A percentile compares a stretch with the other conserved stretches of the same genome.
These are phyloP conservation scores for Xerocomellus intermedius DNA, from an alignment of 768 basidiomycete genomes.

Conservation along the genomic window DNA sequence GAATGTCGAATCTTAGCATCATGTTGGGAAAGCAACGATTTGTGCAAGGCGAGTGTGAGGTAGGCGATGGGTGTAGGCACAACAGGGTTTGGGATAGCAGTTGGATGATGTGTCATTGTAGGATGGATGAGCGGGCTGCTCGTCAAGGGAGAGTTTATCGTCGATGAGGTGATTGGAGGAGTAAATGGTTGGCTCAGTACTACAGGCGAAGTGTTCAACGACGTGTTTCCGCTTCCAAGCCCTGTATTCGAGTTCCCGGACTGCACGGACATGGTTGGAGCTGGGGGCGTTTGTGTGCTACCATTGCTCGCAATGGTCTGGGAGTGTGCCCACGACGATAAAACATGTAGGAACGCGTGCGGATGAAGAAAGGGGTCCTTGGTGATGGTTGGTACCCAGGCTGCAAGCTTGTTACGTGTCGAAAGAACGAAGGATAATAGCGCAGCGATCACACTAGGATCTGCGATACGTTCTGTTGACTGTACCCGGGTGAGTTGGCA, in stretches of 20 bases:
- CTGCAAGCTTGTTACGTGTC: constrained; percentile 66
- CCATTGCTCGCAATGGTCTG: constrained; percentile 15
- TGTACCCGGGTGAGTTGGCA: constrained; percentile 25
- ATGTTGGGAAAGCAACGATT: constrained; percentile 26
- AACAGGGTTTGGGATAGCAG: constrained; percentile 14
- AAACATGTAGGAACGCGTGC: constrained; percentile 49
- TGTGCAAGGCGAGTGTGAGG: constrained; percentile 28
- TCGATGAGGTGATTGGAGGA: neutral
- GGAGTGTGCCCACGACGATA: constrained; percentile 35
- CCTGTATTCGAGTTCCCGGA: constrained; percentile 13
- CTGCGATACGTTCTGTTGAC: constrained; percentile 71
- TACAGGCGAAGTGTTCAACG: constrained; percentile 20
- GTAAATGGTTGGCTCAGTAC: constrained; percentile 7
- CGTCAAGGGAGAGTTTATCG: constrained; percentile 8
- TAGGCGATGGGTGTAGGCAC: constrained; percentile 7
- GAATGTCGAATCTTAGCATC: constrained; percentile 33
- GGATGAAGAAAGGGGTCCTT: constrained; percentile 82
- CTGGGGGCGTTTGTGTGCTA: constrained; percentile 29
- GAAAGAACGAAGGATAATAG: constrained; percentile 68
- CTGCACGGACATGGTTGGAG: constrained; percentile 25
- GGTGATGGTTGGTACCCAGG: constrained; percentile 49
- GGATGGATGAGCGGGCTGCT: constrained; percentile 4
- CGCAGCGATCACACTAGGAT: constrained; percentile 68
- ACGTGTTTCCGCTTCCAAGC: constrained; percentile 11
- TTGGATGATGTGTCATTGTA: constrained; percentile 6